phyloP scores from a whole-genome alignment of 2,329 filamentous ascomycete species.

The Colletotrichum higginsianum region DNA sequence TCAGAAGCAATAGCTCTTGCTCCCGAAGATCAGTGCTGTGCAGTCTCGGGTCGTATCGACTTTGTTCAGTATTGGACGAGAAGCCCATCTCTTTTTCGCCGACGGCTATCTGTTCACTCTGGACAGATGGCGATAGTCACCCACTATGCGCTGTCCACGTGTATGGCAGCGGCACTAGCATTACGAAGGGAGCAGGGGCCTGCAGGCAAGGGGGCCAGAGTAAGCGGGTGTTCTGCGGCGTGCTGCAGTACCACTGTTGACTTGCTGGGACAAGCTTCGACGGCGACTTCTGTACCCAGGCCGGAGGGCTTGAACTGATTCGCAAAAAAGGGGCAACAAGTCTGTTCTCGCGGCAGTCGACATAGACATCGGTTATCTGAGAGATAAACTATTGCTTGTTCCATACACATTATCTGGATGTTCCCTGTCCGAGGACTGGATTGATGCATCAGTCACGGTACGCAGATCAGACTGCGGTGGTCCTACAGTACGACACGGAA shows the following conservation, averaged over 20 bases:
- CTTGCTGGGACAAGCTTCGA: conserved; percentile 5
- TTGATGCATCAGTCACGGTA: not conserved
- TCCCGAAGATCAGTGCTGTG: conserved; percentile 6
- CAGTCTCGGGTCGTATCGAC: not conserved
- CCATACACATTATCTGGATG: not conserved
- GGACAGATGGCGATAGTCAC: not conserved
- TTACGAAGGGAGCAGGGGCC: conserved; percentile 20
- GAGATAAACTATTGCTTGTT: not conserved
- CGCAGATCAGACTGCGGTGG: not conserved
- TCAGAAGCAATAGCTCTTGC: not conserved
- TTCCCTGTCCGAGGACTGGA: not conserved
- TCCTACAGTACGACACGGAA: not conserved
- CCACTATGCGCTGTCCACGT: conserved; percentile 33
- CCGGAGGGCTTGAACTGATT: not conserved
- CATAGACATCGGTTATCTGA: not conserved
- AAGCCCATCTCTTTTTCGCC: not conserved
- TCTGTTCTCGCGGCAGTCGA: not conserved
- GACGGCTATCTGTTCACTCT: not conserved
- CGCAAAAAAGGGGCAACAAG: not conserved
- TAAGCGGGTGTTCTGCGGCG: conserved; percentile 27
- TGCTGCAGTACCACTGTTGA: conserved; percentile 25
- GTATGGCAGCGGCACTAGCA: conserved; percentile 11
- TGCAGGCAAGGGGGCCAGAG: conserved; percentile 11
- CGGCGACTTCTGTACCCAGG: not conserved
- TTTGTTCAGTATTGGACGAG: not conserved